Base-by-base conservation (phyloP, 2,329 filamentous ascomycete genomes). In the Lecanoromycetidae sp. region DNA sequence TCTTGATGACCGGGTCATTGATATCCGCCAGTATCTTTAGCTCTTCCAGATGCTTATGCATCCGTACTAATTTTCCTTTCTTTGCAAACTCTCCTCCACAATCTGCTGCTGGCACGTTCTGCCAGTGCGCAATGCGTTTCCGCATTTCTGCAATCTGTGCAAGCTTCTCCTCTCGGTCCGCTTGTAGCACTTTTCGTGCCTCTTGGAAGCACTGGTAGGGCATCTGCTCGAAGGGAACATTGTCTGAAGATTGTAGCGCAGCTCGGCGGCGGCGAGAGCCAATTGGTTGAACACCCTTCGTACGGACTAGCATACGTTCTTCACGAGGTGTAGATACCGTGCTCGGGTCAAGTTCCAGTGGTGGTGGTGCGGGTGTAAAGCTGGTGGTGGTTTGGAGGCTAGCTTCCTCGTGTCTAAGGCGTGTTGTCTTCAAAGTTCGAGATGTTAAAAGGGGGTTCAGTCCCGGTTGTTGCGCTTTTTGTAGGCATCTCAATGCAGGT, bases 121-220 rank as follows among this genome's bases (percentile, higher is more conserved):
- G 71, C 37, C 93, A 64, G 51, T 73, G 71, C 46, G 76, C 74
- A 60, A 98, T 83, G 63, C 81, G 79, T 50, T 72, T 72, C 42
- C 80, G 67, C 64, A 86, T 79, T 23, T 66, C 71, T 42, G 76
- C 68, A 49, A 98, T 90, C 58, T 80, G 71, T 51, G 73, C 69
- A 42, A 96, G 58, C 70, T 94, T 96, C 66, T 90, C 77, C 55
- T 80, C 71, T 33, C 90, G 78, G 63, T 98, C 91, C 46, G 77
- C 77, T 44, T 79, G 74, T 47, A 98, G 71, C 40, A 96, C 67
- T 62, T 87, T 85, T 53, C 88, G 79, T 33, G 91, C 91, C 69
- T 95, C 88, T 67, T 98, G 91, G 70, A 96, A 98, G 66, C 86
- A 91, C 73, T 96, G 90, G 69, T 93, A 98, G 15, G 91, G 91